These are phyloP conservation scores for Fusarium caatingaense DNA, from an alignment of 2,329 filamentous ascomycete genomes.

Conservation along the genomic window DNA sequence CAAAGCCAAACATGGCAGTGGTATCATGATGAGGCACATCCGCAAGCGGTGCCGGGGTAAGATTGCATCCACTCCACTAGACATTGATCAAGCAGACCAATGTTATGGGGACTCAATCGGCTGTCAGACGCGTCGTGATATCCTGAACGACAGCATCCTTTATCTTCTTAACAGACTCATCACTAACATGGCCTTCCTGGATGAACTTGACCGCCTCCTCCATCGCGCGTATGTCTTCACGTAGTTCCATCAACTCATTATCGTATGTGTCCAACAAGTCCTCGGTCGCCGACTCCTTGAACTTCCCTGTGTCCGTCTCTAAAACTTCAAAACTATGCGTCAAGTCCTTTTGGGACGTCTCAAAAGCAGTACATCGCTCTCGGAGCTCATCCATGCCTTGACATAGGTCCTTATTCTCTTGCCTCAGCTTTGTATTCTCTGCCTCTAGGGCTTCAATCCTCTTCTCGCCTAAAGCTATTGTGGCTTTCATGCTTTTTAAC, in stretches of 20 bases:
- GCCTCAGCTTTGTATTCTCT: background rate
- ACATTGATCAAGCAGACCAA: background rate
- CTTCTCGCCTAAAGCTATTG: background rate
- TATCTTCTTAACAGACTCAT: slow-evolving; percentile 8
- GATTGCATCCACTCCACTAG: background rate
- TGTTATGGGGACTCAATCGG: background rate
- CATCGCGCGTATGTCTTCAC: slow-evolving; percentile 6
- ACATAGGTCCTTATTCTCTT: background rate
- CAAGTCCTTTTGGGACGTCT: background rate
- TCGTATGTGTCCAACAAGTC: slow-evolving; percentile 1
- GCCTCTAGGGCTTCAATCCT: background rate
- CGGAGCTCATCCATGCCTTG: background rate
- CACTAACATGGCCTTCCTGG: slow-evolving; percentile 9
- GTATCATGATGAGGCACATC: background rate
- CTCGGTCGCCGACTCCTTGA: background rate
- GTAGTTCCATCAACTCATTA: slow-evolving; percentile 9
- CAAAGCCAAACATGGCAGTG: background rate
- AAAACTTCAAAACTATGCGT: background rate
- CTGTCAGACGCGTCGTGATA: slow-evolving; percentile 5
- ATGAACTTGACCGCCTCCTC: background rate
- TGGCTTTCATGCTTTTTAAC: background rate
- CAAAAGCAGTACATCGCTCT: background rate
- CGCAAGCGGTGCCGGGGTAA: background rate
- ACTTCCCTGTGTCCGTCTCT: background rate
- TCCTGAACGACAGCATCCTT: slow-evolving; percentile 12